Evolutionary conservation across 805 yeast species (phyloP).

Genomic region (Starmerella etchellsii): DNA sequence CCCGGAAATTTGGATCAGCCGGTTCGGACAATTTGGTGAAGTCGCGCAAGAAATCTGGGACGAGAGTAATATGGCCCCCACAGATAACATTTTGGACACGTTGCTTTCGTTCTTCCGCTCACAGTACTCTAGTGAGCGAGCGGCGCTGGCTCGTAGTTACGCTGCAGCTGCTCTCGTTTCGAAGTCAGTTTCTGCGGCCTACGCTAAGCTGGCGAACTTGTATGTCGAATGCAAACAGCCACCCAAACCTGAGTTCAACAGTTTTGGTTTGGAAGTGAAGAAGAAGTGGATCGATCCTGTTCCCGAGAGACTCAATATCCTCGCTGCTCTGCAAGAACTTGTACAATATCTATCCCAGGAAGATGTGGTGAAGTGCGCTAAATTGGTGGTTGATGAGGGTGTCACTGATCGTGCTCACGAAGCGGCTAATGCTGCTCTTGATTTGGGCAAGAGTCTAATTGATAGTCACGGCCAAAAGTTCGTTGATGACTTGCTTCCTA

Average conservation of each 20-base stretch:
- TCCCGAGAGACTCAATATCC: conserved; percentile 76
- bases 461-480: conserved; percentile 48
- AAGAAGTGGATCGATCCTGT: conserved; percentile 58
- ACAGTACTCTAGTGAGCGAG: conserved; percentile 37
- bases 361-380: conserved; percentile 18
- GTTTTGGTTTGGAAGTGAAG: conserved; percentile 64
- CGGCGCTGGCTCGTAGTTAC: conserved; percentile 58
- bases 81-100: conserved; percentile 28
- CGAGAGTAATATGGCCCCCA: conserved; percentile 49
- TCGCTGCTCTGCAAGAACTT: conserved; percentile 47
- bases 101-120: conserved; percentile 42
- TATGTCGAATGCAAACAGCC: conserved; percentile 43
- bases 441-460: conserved; percentile 72
- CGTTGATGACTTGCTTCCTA: conserved; percentile 64
- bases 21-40: conserved; percentile 54
- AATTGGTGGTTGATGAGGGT: conserved; percentile 42
- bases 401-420: conserved; percentile 64
- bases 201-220: conserved; percentile 39
- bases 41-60: conserved; percentile 76
- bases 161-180: conserved; percentile 30
- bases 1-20: conserved; percentile 64
- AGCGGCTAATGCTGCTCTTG: conserved; percentile 38
- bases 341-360: conserved; percentile 34
- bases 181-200: conserved; percentile 24
- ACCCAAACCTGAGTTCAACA: conserved; percentile 36